These are phyloP conservation scores for Ensete glaucum DNA, from an alignment of 176 grass and related monocot species.

Conservation along the genomic window DNA sequence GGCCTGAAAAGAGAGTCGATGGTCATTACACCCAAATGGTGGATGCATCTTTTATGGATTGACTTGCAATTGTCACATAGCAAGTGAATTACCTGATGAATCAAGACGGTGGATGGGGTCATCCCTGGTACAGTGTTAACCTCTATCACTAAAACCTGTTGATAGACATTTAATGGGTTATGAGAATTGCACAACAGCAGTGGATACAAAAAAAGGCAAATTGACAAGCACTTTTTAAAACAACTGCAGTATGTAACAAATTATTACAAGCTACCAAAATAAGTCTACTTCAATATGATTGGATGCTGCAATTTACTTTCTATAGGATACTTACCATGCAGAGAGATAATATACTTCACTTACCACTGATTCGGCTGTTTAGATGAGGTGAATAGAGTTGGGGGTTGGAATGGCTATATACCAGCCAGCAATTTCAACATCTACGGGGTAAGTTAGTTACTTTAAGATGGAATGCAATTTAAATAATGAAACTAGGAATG, in stretches of 20 bases:
- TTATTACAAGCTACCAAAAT: background rate
- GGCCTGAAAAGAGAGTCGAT: constrained; percentile 36
- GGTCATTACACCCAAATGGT: background rate
- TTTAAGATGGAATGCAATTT: background rate
- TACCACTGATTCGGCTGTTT: no score
- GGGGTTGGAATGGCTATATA: no score
- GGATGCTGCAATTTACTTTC: background rate
- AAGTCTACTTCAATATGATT: background rate
- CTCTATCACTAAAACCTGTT: constrained; percentile 79
- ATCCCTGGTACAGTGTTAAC: constrained; percentile 88
- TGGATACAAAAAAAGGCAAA: background rate
- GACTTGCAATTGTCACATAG: background rate
- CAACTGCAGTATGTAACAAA: no score
- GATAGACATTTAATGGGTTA: constrained; percentile 6
- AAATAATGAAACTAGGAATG: background rate
- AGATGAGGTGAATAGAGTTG: no score
- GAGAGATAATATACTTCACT: background rate
- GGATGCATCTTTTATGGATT: background rate
- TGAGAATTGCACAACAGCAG: background rate
- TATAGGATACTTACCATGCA: background rate
- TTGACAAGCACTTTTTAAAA: background rate
- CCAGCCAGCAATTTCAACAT: no score
- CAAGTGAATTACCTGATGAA: constrained; percentile 55
- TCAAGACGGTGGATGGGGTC: constrained; percentile 85
- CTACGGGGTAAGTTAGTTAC: no score